Evolutionary conservation across 2,329 filamentous ascomycete genomes (phyloP).

Genomic region (Fusarium palustre): DNA sequence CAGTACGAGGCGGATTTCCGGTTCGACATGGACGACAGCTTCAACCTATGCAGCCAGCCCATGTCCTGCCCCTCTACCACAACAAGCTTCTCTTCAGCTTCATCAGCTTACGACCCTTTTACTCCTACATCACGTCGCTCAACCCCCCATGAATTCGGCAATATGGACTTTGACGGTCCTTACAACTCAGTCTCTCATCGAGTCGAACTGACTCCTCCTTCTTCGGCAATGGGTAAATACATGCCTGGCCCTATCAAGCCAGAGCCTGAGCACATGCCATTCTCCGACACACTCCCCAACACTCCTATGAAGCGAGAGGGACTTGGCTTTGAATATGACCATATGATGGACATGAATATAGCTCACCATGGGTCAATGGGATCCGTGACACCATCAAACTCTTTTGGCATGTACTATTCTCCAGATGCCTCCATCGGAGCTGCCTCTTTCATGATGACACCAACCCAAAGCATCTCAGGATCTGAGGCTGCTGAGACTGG

Average conservation of each 20-base stretch:
- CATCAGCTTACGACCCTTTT: constrained; percentile 57
- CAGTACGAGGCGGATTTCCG: constrained; percentile 55
- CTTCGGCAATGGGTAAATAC: constrained; percentile 51
- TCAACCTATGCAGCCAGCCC: constrained; percentile 53
- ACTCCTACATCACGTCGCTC: constrained; percentile 60
- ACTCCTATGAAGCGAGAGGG: constrained; percentile 55
- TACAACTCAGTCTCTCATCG: constrained; percentile 46
- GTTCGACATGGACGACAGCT: constrained; percentile 57
- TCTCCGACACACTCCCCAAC: constrained; percentile 49
- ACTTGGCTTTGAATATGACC: constrained; percentile 54
- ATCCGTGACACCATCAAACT: constrained; percentile 54
- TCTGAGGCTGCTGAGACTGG: constrained; percentile 55
- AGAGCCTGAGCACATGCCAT: constrained; percentile 52
- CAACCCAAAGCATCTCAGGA: constrained; percentile 55
- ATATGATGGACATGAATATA: constrained; percentile 55
- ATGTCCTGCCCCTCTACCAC: constrained; percentile 53
- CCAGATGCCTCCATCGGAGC: constrained; percentile 51
- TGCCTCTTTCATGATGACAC: constrained; percentile 55
- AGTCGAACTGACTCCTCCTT: constrained; percentile 54
- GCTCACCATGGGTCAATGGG: constrained; percentile 51
- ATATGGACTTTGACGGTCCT: constrained; percentile 54
- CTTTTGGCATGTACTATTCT: constrained; percentile 54
- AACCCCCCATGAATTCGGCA: constrained; percentile 54
- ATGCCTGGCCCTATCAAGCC: constrained; percentile 52
- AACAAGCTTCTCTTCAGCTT: constrained; percentile 56